These are phyloP conservation scores for Lentinula sp. DNA, from an alignment of 768 basidiomycete genomes.

Conservation along the genomic window DNA sequence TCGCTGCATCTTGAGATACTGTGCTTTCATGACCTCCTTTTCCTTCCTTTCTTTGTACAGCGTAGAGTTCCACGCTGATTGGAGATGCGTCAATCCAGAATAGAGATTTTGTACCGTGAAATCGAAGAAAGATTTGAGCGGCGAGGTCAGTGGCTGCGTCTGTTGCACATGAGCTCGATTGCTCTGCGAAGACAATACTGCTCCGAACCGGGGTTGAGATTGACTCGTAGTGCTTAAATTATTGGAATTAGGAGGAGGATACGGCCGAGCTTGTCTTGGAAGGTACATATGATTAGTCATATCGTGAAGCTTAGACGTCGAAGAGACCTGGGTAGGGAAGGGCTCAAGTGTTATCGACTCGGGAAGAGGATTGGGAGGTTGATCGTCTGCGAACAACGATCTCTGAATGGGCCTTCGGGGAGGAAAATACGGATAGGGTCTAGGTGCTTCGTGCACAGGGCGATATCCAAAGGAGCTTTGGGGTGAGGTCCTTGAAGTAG, in stretches of 20 bases:
- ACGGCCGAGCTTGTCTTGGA: background rate
- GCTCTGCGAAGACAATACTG: background rate
- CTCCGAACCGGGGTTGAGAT: background rate
- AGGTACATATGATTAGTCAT: background rate
- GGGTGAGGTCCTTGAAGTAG: background rate
- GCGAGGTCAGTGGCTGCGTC: background rate
- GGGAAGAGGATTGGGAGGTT: background rate
- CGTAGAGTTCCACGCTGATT: background rate
- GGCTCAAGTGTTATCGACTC: background rate
- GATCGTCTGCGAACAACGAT: background rate
- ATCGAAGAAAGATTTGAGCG: conserved; percentile 2
- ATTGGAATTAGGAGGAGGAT: background rate
- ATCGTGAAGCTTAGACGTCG: background rate
- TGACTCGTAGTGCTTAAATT: background rate
- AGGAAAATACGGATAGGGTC: background rate
- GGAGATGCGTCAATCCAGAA: conserved; percentile 1
- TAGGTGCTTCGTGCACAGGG: background rate
- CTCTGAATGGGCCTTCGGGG: background rate
- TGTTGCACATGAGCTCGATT: background rate
- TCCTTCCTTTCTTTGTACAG: background rate
- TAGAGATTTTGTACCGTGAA: background rate
- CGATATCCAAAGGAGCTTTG: background rate
- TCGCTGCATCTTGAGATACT: background rate
- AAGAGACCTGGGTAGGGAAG: background rate
- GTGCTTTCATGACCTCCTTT: background rate